Conservation (phyloP, 805 yeast species). For the Candida fluviatilis region DNA sequence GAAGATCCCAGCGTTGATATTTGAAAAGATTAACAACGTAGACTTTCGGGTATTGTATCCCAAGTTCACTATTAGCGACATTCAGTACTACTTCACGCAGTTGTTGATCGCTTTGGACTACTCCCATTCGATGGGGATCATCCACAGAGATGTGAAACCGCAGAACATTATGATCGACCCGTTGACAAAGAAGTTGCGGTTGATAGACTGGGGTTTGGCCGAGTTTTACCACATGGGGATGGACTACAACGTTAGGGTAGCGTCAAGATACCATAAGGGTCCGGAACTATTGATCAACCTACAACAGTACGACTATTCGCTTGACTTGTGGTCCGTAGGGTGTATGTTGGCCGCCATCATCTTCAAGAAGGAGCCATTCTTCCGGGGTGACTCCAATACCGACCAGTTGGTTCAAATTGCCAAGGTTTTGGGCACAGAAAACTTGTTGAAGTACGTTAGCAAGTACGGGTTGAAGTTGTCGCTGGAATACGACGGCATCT, state of each 20-base stretch:
- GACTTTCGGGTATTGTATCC: slow-evolving; percentile 83
- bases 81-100: slow-evolving; percentile 79
- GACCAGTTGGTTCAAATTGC: slow-evolving; percentile 91
- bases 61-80: slow-evolving; percentile 67
- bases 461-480: slow-evolving; percentile 73
- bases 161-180: slow-evolving; percentile 96
- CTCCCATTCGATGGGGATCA: slow-evolving; percentile 91
- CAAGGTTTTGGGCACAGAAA: slow-evolving; percentile 82
- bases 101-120: slow-evolving; percentile 80
- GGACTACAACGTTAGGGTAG: slow-evolving; percentile 90
- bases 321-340: slow-evolving; percentile 93
- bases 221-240: slow-evolving; percentile 88
- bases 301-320: slow-evolving; percentile 84
- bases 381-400: slow-evolving; percentile 85
- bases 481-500: slow-evolving; percentile 68
- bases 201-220: slow-evolving; percentile 95
- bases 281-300: slow-evolving; percentile 86
- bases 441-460: slow-evolving; percentile 59
- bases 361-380: slow-evolving; percentile 87
- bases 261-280: slow-evolving; percentile 89
- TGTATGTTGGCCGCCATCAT: slow-evolving; percentile 89
- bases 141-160: slow-evolving; percentile 95
- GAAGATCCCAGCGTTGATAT: slow-evolving; percentile 82
- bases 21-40: slow-evolving; percentile 78
- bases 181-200: slow-evolving; percentile 57